Evolutionary conservation across 2,329 filamentous ascomycete species (phyloP).

Genomic region (Colletotrichum melonis): DNA sequence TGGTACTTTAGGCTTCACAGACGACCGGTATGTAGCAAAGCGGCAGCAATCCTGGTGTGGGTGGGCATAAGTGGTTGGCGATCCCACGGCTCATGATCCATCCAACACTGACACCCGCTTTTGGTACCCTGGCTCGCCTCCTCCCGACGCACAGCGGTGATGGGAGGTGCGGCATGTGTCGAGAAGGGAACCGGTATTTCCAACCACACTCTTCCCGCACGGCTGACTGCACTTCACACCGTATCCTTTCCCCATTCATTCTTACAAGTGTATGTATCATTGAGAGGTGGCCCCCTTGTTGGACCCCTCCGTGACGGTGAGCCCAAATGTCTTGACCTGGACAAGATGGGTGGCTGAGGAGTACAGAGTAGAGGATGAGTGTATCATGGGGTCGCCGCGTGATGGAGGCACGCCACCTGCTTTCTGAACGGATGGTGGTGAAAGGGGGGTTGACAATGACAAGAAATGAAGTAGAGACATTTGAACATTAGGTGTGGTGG

Average conservation of each 20-base stretch:
- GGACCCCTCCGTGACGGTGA: neutral
- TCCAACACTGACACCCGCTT: neutral
- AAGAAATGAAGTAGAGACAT: neutral
- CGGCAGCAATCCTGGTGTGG: neutral
- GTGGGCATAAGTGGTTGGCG: neutral
- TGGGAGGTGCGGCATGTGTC: slow-evolving; percentile 17
- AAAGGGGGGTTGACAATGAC: neutral
- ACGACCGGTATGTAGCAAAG: neutral
- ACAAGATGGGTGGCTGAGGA: neutral
- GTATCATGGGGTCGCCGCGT: slow-evolving; percentile 29
- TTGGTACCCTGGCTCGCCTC: slow-evolving; percentile 10
- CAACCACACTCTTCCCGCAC: slow-evolving; percentile 22
- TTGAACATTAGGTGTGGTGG: neutral
- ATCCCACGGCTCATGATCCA: slow-evolving; percentile 1
- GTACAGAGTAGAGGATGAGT: neutral
- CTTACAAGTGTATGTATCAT: neutral
- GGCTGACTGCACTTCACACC: slow-evolving; percentile 19
- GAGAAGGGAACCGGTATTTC: slow-evolving; percentile 5
- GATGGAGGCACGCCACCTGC: slow-evolving; percentile 32
- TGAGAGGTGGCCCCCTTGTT: neutral
- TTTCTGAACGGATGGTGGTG: slow-evolving; percentile 2
- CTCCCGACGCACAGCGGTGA: slow-evolving; percentile 6
- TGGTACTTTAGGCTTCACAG: neutral
- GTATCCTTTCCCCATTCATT: neutral
- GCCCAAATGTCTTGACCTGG: neutral